Base-by-base conservation (phyloP, 768 basidiomycete genomes). In the Psilocybe cyanescens region DNA sequence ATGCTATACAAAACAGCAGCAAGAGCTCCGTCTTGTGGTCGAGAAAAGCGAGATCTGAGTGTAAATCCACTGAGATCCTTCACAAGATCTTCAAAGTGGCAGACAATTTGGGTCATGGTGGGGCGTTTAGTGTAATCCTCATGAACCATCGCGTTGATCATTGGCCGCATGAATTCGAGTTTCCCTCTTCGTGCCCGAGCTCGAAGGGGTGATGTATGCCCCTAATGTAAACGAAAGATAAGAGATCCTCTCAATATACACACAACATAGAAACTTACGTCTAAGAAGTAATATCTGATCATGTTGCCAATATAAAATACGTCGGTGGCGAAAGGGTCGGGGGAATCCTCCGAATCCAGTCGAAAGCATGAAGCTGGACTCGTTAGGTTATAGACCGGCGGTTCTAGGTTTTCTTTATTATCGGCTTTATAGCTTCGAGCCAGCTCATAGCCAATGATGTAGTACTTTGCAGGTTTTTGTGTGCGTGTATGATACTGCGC, bases 121-220 rank as follows among this genome's bases (percentile, higher is more conserved):
- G 78, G 79, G 9, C 79, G 74, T 49, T 72, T 71, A 4, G 61
- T 47, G 0, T 77, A 75, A 50, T 78, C 71, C 0, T 64, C 57
- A 55, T 77, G 70, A 0, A 72, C 68, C 79, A 81, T 80, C 19
- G 77, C 74, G 0, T 54, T 49, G 3, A 76, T 64, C 16, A 79
- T 64, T 1, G 69, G 65, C 46, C 62, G 52, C 44, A 77, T 64
- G 46, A 77, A 77, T 9, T 69, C 71, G 19, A 78, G 69, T 0
- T 71, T 75, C 29, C 62, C 16, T 33, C 57, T 63, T 7, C 61
- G 61, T 12, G 46, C 19, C 12, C 33, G 19, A 3, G 57, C 45
- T 12, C 41, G 14, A 17, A 9, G 11, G 4, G 41, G 19, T 11
- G 44, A 52, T 4, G 62, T 41, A 29, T 60, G 62, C 3, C 58